Base-by-base conservation (phyloP, 2,329 filamentous ascomycete genomes). In the Sarocladium kiliense region DNA sequence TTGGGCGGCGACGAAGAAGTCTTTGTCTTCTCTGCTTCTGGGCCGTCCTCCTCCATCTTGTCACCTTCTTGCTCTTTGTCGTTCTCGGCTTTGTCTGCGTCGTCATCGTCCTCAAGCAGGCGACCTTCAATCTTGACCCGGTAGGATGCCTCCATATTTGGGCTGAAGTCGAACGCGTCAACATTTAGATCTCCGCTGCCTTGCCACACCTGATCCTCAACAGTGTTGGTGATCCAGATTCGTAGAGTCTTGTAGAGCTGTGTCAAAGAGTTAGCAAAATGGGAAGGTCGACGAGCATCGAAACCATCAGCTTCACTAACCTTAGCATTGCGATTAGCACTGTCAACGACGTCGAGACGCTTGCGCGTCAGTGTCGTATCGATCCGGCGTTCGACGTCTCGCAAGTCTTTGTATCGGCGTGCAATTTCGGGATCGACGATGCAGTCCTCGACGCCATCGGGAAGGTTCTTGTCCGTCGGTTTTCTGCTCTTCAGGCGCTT, bases 301-400 rank as follows among this genome's bases (percentile, higher is more conserved):
- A 45, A 25, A 45, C 32, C 21, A 27, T 23, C 16, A 19, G 21
- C 30, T 32, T 32, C 9, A 59, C 63, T 27, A 54, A 85, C 82
- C 79, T 89, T 94, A 58, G 84, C 78, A 58, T 86, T 87, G 60
- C 87, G 84, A 67, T 83, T 88, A 54, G 90, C 82, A 42, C 85
- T 86, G 68, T 97, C 93, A 59, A 90, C 83, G 59, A 97, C 87
- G 67, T 99, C 94, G 58, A 99, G 75, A 58, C 92, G 82, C 77
- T 99, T 99, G 66, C 93, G 86, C 70, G 94, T 92, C 80, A 97
- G 95, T 18, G 90, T 89, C 39, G 93, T 89, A 75, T 99, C 94
- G 55, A 99, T 77, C 54, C 86, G 83, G 66, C 90, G 86, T 78
- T 99, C 94, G 57, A 95, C 77, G 61, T 96, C 91, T 66, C 91